Conservation (phyloP, 306 rosid species). For the Vigna mungo region DNA sequence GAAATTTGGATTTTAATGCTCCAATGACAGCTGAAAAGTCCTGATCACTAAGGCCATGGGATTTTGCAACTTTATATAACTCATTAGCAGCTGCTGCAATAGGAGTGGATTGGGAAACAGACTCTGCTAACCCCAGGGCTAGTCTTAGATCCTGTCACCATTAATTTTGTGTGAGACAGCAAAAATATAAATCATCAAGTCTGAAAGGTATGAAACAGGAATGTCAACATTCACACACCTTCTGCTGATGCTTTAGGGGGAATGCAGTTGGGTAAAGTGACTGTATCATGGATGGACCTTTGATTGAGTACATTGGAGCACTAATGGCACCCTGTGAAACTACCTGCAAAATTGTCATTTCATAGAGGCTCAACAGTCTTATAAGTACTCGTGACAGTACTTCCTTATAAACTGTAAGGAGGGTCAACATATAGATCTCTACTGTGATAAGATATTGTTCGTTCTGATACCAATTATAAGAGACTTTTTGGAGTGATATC, state of each 20-base stretch:
- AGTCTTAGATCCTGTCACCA: slow-evolving; percentile 90
- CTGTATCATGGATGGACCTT: slow-evolving; percentile 94
- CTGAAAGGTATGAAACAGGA: slow-evolving; percentile 21
- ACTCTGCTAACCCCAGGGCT: slow-evolving; percentile 88
- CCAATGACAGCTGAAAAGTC: slow-evolving; percentile 98
- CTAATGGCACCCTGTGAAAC: slow-evolving; percentile 96
- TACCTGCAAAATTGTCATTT: slow-evolving; percentile 63
- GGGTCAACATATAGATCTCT: too few species aligned
- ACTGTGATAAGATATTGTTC: too few species aligned
- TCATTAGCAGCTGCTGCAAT: slow-evolving; percentile 96
- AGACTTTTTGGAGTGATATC: too few species aligned
- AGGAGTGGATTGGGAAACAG: slow-evolving; percentile 88
- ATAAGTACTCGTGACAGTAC: slow-evolving; percentile 1
- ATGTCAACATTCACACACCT: slow-evolving; percentile 57
- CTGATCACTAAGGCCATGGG: slow-evolving; percentile 80
- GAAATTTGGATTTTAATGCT: slow-evolving; percentile 77
- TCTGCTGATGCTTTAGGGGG: slow-evolving; percentile 97
- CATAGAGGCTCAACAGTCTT: not conserved
- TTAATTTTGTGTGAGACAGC: slow-evolving; percentile 1
- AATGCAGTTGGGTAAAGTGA: slow-evolving; percentile 87
- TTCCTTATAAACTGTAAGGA: not conserved
- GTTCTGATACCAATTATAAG: too few species aligned
- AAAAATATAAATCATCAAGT: not conserved
- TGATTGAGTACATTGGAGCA: slow-evolving; percentile 86
- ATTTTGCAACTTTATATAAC: slow-evolving; percentile 89